These are phyloP conservation scores for Achaetomium macrosporum DNA, from an alignment of 2,329 filamentous ascomycete genomes.

Conservation along the genomic window DNA sequence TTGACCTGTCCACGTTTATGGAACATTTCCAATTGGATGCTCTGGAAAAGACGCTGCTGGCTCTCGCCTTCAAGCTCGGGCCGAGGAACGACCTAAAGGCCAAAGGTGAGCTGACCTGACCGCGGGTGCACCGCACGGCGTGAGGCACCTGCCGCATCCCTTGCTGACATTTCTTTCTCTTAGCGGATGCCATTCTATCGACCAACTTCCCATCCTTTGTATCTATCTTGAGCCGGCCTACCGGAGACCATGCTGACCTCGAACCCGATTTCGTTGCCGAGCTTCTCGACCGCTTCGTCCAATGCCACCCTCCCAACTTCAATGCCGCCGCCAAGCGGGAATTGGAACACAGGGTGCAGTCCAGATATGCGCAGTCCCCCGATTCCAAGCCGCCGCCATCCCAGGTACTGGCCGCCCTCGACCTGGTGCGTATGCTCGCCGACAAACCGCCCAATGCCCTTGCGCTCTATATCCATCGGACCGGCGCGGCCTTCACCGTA, in stretches of 20 bases:
- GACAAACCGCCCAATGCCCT: constrained; percentile 52
- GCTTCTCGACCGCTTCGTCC: constrained; percentile 79
- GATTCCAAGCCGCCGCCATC: constrained; percentile 53
- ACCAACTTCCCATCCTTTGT: constrained; percentile 74
- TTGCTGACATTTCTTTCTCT: constrained; percentile 10
- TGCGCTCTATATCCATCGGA: constrained; percentile 64
- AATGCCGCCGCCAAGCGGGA: constrained; percentile 68
- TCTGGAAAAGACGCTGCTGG: constrained; percentile 78
- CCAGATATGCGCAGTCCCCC: constrained; percentile 62
- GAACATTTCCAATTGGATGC: constrained; percentile 93
- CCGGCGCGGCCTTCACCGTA: constrained; percentile 67
- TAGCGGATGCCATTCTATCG: constrained; percentile 85
- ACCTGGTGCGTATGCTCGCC: constrained; percentile 60
- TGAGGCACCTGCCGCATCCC: not conserved
- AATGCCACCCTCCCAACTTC: constrained; percentile 81
- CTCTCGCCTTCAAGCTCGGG: constrained; percentile 81
- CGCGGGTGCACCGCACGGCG: not conserved
- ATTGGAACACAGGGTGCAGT: constrained; percentile 58
- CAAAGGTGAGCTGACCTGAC: constrained; percentile 60
- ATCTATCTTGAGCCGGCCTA: constrained; percentile 63
- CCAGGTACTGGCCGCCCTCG: constrained; percentile 64
- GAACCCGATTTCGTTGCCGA: constrained; percentile 65
- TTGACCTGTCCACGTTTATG: constrained; percentile 92
- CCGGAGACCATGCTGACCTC: constrained; percentile 60
- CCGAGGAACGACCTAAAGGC: constrained; percentile 74